Percentiles rank a stretch among this genome's conserved stretches.
These are phyloP conservation scores for Colletotrichum trifolii DNA, from an alignment of 2,329 filamentous ascomycete species.

Conservation along the genomic window DNA sequence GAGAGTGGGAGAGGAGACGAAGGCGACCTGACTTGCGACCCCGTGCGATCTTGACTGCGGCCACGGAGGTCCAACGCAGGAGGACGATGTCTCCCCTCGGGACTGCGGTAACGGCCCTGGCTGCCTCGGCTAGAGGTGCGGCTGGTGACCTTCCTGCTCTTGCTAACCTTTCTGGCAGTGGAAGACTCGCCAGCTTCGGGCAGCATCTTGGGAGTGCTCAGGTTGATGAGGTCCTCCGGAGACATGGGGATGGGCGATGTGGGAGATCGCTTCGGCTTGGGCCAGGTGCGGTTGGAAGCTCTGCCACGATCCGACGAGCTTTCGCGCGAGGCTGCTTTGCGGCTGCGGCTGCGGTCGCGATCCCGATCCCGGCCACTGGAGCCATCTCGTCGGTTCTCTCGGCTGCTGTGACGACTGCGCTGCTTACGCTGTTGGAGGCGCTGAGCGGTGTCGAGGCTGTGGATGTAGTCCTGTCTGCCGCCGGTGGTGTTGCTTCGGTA, in stretches of 20 bases:
- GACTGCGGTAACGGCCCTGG: conserved; percentile 54
- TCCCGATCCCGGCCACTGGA: conserved; percentile 52
- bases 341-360: conserved; percentile 60
- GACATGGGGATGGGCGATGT: conserved; percentile 96
- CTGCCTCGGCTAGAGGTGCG: conserved; percentile 62
- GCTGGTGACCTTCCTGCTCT: conserved; percentile 50
- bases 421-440: conserved; percentile 65
- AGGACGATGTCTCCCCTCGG: conserved; percentile 54
- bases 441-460: conserved; percentile 82
- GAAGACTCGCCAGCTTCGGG: conserved; percentile 50
- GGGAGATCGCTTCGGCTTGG: conserved; percentile 85
- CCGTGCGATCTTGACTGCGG: conserved; percentile 70
- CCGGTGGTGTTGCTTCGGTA: conserved; percentile 60
- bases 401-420: conserved; percentile 66
- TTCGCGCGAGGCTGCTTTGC: conserved; percentile 65
- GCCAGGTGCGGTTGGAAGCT: conserved; percentile 70
- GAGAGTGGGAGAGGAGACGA: conserved; percentile 85
- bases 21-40: conserved; percentile 75
- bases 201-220: conserved; percentile 60
- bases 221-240: conserved; percentile 80
- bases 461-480: conserved; percentile 82
- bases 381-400: conserved; percentile 56
- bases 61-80: conserved; percentile 66
- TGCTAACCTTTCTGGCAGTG: conserved; percentile 57
- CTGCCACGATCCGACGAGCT: conserved; percentile 78